Base-by-base conservation (phyloP, 106 monocot species). In the Posidonia australis region DNA sequence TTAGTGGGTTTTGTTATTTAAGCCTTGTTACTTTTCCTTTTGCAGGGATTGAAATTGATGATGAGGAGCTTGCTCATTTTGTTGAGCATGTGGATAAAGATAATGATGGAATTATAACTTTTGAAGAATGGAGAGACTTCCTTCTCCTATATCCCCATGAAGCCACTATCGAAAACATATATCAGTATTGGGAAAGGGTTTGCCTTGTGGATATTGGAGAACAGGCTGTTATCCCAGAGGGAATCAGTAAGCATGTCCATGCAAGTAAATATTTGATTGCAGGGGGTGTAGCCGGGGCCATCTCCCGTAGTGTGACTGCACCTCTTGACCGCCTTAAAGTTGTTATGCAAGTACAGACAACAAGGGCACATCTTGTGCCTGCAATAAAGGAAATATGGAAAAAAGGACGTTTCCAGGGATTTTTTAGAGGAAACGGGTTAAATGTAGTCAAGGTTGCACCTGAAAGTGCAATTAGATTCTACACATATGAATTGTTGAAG, bases 41-140 rank as follows among this genome's bases (percentile, higher is more conserved):
- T 84, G 25, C 84, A 94, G 90, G 94, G 60, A 94, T 94, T 65
- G 79, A 82, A 60, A 94, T 94, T 54, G 78, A 86, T 74, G 89
- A 94, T 67, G 86, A 94, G 60, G 86, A 94, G 65, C 86, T 94
- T 27, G 86, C 81, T 62, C 79, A 70, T 25, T 94, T 94, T 74
- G 89, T 90, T 30, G 94, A 94, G 69, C 89, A 90, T 71, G 86
- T 90, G 18, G 94, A 94, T 41, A 94, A 94, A 73, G 89, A 94
- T 67, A 94, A 90, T 54, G 82, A 94, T 72, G 94, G 89, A 48
- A 84, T 86, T 63, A 94, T 94, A 42, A 94, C 90, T 63, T 94
- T 94, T 51, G 94, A 94, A 71, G 94, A 94, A 58, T 94, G 94
- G 90, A 83, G 94, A 41, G 90, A 94, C 76, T 94, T 94, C 72